Evolutionary conservation across 1,284 basidiomycete genomes (phyloP).

Genomic region (Ceratobasidium sp.): DNA sequence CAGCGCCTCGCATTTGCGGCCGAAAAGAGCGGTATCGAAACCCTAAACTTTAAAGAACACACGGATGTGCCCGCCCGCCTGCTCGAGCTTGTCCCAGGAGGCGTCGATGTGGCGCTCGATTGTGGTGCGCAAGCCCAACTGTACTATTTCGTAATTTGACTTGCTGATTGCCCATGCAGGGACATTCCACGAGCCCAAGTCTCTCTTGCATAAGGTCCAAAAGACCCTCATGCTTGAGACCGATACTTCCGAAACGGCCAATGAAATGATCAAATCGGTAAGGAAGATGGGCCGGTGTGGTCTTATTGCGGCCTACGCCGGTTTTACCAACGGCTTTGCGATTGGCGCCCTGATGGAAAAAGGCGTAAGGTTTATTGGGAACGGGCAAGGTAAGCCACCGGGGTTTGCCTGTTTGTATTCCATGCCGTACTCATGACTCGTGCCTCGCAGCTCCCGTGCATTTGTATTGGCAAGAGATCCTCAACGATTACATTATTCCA

Average conservation of each 20-base stretch:
- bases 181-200: conserved; percentile 80
- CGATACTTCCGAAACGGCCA: conserved; percentile 78
- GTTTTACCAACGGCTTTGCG: conserved; percentile 78
- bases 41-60: conserved; percentile 72
- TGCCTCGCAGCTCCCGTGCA: conserved; percentile 72
- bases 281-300: conserved; percentile 75
- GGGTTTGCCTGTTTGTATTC: conserved; percentile 35
- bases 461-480: conserved; percentile 79
- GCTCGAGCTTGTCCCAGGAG: conserved; percentile 72
- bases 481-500: conserved; percentile 72
- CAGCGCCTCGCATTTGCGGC: conserved; percentile 73
- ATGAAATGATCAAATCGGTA: conserved; percentile 75
- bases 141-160: conserved; percentile 13
- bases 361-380: conserved; percentile 75
- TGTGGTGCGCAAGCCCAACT: conserved; percentile 55
- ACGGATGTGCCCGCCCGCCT: conserved; percentile 71
- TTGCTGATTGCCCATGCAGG: conserved; percentile 55
- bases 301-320: conserved; percentile 73
- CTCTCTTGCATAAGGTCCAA: conserved; percentile 73
- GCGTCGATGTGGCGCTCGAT: conserved; percentile 74
- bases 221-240: conserved; percentile 81
- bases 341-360: conserved; percentile 86
- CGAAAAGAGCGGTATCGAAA: conserved; percentile 69
- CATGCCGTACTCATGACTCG: conserved; percentile 31
- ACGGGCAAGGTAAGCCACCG: conserved; percentile 63